Conservation (phyloP, 2,329 filamentous ascomycete genomes). For the Tympanopsis confertula region DNA sequence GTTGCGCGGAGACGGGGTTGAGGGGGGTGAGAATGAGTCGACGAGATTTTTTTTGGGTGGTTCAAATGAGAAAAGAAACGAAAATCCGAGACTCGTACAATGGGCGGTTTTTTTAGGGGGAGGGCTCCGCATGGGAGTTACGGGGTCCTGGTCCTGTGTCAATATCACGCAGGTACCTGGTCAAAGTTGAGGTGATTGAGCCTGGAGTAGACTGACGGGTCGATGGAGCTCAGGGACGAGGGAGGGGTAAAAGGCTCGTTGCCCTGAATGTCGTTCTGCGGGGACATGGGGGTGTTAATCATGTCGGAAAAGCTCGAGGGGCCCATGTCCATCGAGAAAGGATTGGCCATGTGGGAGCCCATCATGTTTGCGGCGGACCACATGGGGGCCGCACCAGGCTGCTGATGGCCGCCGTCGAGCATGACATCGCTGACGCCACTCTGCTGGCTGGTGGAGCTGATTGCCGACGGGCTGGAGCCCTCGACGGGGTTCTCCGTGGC, state of each 20-base stretch:
- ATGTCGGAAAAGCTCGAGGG: constrained; percentile 69
- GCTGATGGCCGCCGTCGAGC: constrained; percentile 67
- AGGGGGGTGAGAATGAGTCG: no score
- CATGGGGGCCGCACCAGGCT: constrained; percentile 33
- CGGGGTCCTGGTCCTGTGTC: constrained; percentile 86
- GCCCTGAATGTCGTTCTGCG: constrained; percentile 61
- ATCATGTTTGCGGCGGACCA: no score
- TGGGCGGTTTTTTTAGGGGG: no score
- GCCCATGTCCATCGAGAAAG: constrained; percentile 66
- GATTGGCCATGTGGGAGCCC: no score
- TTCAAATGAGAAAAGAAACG: no score
- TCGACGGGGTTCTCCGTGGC: constrained; percentile 73
- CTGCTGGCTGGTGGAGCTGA: constrained; percentile 89
- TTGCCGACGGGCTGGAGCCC: constrained; percentile 87
- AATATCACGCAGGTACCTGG: constrained; percentile 61
- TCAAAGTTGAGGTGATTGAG: constrained; percentile 8
- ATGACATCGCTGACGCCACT: constrained; percentile 84
- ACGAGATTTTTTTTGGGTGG: no score
- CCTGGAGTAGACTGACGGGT: constrained; percentile 59
- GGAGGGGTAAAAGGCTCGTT: constrained; percentile 65
- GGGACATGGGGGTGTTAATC: constrained; percentile 52
- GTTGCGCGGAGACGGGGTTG: no score
- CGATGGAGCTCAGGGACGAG: constrained; percentile 61
- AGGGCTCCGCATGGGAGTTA: no score
- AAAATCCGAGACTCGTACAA: no score